Percentiles rank a stretch among this genome's conserved stretches.
These are phyloP conservation scores for Cyberlindnera nakhonratchasimensis DNA, from an alignment of 805 yeast genomes.

Conservation along the genomic window DNA sequence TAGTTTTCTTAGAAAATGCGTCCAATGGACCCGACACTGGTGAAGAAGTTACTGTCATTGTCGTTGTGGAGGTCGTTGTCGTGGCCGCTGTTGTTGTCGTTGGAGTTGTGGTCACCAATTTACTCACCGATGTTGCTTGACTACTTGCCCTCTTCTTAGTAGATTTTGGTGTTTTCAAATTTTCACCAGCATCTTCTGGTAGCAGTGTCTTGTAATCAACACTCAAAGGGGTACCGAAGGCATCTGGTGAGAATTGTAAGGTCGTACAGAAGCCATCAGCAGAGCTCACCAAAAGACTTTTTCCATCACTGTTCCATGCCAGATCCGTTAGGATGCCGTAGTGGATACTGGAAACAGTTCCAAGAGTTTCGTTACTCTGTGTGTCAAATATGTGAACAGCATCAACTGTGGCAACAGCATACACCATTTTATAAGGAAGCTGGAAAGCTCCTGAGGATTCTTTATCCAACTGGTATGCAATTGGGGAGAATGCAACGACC, in stretches of 20 bases:
- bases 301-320: slow-evolving; percentile 80
- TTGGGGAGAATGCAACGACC: slow-evolving; percentile 76
- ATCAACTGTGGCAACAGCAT: slow-evolving; percentile 92
- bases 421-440: slow-evolving; percentile 76
- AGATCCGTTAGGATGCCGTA: slow-evolving; percentile 87
- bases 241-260: slow-evolving; percentile 47
- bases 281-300: slow-evolving; percentile 65
- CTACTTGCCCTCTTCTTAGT: slow-evolving; percentile 8
- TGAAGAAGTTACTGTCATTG: slow-evolving; percentile 2
- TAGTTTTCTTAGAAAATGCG: neutral
- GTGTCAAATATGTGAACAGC: slow-evolving; percentile 82
- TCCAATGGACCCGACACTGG: slow-evolving; percentile 4
- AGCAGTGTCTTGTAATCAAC: slow-evolving; percentile 24
- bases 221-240: slow-evolving; percentile 51
- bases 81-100: too few relatives aligned
- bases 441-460: slow-evolving; percentile 36
- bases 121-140: too few relatives aligned
- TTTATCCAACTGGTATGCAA: slow-evolving; percentile 42
- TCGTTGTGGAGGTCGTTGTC: neutral
- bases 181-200: slow-evolving; percentile 11
- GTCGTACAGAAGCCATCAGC: slow-evolving; percentile 91
- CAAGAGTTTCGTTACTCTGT: slow-evolving; percentile 62
- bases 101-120: too few relatives aligned
- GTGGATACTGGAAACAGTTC: slow-evolving; percentile 74
- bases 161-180: slow-evolving; percentile 15